These are phyloP conservation scores for Aspergillus quadrilineatus DNA, from an alignment of 2,329 filamentous ascomycete species.

Conservation along the genomic window DNA sequence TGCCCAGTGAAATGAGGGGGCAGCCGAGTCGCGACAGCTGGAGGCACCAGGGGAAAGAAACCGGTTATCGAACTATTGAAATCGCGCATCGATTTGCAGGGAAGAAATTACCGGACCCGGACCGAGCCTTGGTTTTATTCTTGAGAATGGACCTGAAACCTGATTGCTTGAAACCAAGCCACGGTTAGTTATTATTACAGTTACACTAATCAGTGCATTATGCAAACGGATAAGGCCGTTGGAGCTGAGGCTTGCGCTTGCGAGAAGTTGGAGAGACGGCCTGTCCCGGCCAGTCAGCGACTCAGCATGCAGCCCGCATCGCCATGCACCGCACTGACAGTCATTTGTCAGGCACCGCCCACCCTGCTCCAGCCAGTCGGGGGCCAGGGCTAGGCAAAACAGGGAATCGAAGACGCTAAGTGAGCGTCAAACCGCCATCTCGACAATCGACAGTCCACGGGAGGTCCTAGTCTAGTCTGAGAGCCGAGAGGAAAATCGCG, in stretches of 20 bases:
- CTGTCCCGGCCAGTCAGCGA: too few species aligned
- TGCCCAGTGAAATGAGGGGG: neutral
- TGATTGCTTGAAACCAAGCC: neutral
- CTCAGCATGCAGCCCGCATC: too few species aligned
- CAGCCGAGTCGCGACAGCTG: neutral
- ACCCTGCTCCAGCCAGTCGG: neutral
- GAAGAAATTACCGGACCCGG: neutral
- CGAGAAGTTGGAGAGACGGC: neutral
- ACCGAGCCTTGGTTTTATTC: neutral
- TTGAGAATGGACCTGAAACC: neutral
- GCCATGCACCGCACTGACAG: too few species aligned
- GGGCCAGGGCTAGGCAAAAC: neutral
- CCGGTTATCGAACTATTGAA: neutral
- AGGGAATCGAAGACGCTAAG: neutral
- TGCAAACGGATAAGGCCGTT: neutral
- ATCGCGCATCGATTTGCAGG: neutral
- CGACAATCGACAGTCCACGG: neutral
- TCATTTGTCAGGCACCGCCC: too few species aligned
- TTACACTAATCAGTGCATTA: neutral
- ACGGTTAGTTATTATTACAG: neutral
- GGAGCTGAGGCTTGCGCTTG: neutral
- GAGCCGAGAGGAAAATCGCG: neutral
- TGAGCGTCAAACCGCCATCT: conserved; percentile 7
- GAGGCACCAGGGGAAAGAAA: neutral
- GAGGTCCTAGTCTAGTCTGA: neutral